These are phyloP conservation scores for Platanus orientalis DNA, from an alignment of 164 flowering plant genomes.

Conservation along the genomic window DNA sequence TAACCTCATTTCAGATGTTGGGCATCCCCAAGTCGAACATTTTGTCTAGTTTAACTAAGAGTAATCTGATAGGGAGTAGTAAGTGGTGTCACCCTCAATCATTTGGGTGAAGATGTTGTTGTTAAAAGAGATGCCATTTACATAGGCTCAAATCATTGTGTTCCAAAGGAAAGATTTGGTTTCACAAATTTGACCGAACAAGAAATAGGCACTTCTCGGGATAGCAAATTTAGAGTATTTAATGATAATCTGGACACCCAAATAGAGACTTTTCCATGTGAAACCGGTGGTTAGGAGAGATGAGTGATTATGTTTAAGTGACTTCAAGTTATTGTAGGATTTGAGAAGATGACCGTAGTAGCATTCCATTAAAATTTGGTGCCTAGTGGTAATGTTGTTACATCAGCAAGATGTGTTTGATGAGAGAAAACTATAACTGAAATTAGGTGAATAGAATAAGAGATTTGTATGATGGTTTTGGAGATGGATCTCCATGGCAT, in stretches of 20 bases:
- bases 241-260: conserved; percentile 21
- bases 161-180: conserved; percentile 42
- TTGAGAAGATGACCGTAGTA: conserved; percentile 16
- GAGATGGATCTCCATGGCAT: background rate
- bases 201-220: conserved; percentile 11
- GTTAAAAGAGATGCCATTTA: conserved; percentile 59
- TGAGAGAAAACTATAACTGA: background rate
- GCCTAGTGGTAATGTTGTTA: background rate
- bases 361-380: background rate
- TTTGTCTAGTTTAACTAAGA: conserved; percentile 46
- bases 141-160: conserved; percentile 39
- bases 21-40: conserved; percentile 50
- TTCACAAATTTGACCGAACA: conserved; percentile 22
- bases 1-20: conserved; percentile 69
- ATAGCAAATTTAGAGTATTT: conserved; percentile 19
- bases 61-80: conserved; percentile 67
- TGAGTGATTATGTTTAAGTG: conserved; percentile 25
- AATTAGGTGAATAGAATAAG: background rate
- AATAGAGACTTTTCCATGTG: conserved; percentile 12
- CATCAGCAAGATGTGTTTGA: background rate
- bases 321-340: conserved; percentile 11
- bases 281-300: conserved; percentile 19
- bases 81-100: conserved; percentile 42
- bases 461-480: background rate
- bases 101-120: conserved; percentile 46